These are phyloP conservation scores for Phytophthora citricola DNA, from an alignment of 352 stramenopile genomes.

Conservation along the genomic window DNA sequence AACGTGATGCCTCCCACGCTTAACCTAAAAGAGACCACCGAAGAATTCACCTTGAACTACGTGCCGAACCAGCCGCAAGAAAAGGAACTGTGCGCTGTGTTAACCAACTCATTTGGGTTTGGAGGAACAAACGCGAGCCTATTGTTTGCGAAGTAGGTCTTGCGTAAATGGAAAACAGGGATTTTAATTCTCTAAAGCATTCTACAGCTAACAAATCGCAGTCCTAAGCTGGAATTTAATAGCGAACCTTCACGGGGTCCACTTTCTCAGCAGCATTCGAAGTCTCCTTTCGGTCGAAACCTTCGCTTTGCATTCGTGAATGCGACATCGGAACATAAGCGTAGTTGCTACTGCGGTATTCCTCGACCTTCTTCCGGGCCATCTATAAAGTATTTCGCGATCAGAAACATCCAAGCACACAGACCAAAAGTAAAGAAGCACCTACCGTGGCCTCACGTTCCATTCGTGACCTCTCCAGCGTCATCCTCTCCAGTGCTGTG, in stretches of 20 bases:
- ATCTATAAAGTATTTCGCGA: constrained; percentile 27
- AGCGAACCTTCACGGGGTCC: constrained; percentile 37
- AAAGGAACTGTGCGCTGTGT: constrained; percentile 75
- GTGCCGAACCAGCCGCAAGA: constrained; percentile 73
- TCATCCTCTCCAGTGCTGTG: constrained; percentile 61
- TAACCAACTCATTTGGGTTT: constrained; percentile 98
- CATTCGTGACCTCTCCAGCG: constrained; percentile 67
- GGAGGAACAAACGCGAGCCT: constrained; percentile 95
- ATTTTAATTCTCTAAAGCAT: neutral
- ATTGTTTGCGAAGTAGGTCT: constrained; percentile 72
- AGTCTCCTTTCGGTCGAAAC: constrained; percentile 14
- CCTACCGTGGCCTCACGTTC: constrained; percentile 65
- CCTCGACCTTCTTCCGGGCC: constrained; percentile 63
- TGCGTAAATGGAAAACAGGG: neutral
- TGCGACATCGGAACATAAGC: constrained; percentile 28
- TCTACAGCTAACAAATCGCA: neutral
- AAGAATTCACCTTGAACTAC: constrained; percentile 89
- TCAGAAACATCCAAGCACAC: constrained; percentile 1
- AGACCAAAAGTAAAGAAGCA: neutral
- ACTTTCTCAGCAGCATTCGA: constrained; percentile 18
- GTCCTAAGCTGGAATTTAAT: constrained; percentile 41
- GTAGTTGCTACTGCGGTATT: constrained; percentile 58
- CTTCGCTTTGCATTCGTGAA: constrained; percentile 19
- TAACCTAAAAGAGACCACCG: constrained; percentile 89
- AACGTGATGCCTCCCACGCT: constrained; percentile 94